Evolutionary conservation across 73 alveolate species (phyloP), one percentile per base, ranked within the genome.

Genomic region (Breviolum minutum): DNA sequence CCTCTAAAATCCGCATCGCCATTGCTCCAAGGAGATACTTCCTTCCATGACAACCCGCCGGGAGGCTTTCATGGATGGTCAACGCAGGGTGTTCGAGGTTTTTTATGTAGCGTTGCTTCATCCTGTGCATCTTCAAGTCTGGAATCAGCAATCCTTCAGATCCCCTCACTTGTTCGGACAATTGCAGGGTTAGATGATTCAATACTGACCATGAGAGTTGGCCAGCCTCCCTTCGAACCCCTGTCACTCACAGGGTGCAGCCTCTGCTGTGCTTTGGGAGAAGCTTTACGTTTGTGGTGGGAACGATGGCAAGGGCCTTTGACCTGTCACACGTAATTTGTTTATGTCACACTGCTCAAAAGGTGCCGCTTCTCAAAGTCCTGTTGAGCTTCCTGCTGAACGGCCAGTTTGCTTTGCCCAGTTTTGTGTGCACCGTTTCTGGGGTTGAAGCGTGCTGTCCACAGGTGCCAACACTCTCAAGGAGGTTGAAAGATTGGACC

Each of bases 231-330:
- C 24, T 68, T 22, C 6, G 4, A 22, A 14, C 77, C 17, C 77
- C 77, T 68, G 77, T 17, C 77, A 68, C 77, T 81, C 62, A 17
- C 71, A 81, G 93, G 94, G 94, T 27, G 94, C 81, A 8, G 69
- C 80, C 63, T 62, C 62, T 63, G 79, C 94, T 8, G 94, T 27
- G 80, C 94, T 86, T 61, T 61, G 94, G 94, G 94, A 29, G 17
- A 63, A 61, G 79, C 63, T 86, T 30, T 86, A 86, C 63, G 94
- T 86, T 29, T 86, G 94, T 16, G 94, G 94, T 16, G 94, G 94
- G 20, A 86, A 86, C 63, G 94, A 86, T n/a, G 94, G 90, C 90
- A 14, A 22, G 87, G 66, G 87, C 82, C 29, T 40, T 8, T 24
- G 54, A 40, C 54, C 54, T 40, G 54, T 40, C 54, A 0, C 54